Conservation (phyloP, 495 filamentous ascomycete species). For the Penicillium steckii region DNA sequence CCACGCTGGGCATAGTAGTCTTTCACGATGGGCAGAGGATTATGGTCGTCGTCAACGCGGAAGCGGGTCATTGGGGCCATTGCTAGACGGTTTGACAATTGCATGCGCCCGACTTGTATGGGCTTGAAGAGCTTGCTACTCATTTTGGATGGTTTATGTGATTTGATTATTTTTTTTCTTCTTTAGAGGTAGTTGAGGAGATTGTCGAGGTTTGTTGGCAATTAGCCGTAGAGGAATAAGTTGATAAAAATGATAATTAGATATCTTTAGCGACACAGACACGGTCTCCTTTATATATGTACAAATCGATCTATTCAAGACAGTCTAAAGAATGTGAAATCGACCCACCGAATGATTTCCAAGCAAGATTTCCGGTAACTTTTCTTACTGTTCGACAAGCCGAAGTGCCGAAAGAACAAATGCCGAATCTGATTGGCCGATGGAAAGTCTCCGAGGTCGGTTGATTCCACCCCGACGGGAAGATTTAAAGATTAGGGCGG, state of each 20-base stretch:
- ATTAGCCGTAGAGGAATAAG: too few species aligned
- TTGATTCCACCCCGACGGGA: background rate
- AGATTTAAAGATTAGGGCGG: background rate
- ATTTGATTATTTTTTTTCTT: background rate
- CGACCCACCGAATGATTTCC: slow-evolving; percentile 5
- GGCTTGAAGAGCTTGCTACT: slow-evolving; percentile 53
- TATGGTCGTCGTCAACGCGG: slow-evolving; percentile 42
- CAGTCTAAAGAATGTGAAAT: too few species aligned
- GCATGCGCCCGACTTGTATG: slow-evolving; percentile 43
- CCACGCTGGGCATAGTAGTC: slow-evolving; percentile 56
- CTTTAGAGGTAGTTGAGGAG: background rate
- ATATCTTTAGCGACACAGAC: too few species aligned
- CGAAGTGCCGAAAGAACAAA: too few species aligned
- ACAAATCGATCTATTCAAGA: too few species aligned
- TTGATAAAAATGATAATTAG: too few species aligned
- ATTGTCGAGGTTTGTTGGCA: too few species aligned
- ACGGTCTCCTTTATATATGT: too few species aligned
- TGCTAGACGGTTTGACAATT: slow-evolving; percentile 48
- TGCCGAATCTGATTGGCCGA: too few species aligned
- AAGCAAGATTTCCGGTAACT: too few species aligned
- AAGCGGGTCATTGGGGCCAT: slow-evolving; percentile 53
- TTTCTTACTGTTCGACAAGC: too few species aligned
- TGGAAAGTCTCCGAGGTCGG: background rate
- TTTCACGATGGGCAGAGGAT: slow-evolving; percentile 38
- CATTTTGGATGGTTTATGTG: slow-evolving; percentile 18